phyloP scores from a whole-genome alignment of 1,284 basidiomycete species.

The Sanghuangporus weigelae region DNA sequence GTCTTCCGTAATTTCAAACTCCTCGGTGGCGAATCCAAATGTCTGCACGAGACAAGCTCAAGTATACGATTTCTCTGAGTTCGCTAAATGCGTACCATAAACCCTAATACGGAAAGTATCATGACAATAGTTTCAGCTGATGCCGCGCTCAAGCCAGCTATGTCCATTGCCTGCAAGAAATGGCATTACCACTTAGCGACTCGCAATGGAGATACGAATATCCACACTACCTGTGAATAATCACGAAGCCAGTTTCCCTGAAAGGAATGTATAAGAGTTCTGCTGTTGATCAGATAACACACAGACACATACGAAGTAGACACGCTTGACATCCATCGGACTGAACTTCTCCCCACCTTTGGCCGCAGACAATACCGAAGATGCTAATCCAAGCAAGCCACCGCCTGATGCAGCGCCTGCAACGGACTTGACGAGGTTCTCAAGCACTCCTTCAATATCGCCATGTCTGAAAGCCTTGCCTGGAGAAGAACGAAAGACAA shows the following conservation, averaged over 20 bases:
- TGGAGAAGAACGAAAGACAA: constrained; percentile 22
- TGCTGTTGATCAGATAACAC: not conserved
- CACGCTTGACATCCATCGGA: constrained; percentile 54
- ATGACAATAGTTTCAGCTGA: constrained; percentile 68
- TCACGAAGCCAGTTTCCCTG: constrained; percentile 64
- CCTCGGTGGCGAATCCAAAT: constrained; percentile 67
- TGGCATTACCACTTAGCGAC: constrained; percentile 8
- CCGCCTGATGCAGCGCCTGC: constrained; percentile 43
- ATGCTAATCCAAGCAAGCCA: constrained; percentile 44
- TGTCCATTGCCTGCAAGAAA: constrained; percentile 66
- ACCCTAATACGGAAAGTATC: constrained; percentile 66
- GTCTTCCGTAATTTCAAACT: constrained; percentile 80
- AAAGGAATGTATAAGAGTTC: not conserved
- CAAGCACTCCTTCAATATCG: constrained; percentile 62
- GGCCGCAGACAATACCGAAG: constrained; percentile 39
- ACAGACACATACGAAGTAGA: constrained; percentile 50
- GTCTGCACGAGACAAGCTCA: constrained; percentile 31
- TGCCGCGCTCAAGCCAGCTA: constrained; percentile 59
- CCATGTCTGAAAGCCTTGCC: constrained; percentile 74
- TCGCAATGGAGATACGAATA: not conserved
- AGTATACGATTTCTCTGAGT: not conserved
- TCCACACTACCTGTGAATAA: constrained; percentile 45
- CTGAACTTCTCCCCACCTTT: constrained; percentile 53
- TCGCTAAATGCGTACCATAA: constrained; percentile 44
- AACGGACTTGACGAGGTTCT: constrained; percentile 51